Conservation (phyloP, 495 filamentous ascomycete species). For the Schizothecium vesticola region DNA sequence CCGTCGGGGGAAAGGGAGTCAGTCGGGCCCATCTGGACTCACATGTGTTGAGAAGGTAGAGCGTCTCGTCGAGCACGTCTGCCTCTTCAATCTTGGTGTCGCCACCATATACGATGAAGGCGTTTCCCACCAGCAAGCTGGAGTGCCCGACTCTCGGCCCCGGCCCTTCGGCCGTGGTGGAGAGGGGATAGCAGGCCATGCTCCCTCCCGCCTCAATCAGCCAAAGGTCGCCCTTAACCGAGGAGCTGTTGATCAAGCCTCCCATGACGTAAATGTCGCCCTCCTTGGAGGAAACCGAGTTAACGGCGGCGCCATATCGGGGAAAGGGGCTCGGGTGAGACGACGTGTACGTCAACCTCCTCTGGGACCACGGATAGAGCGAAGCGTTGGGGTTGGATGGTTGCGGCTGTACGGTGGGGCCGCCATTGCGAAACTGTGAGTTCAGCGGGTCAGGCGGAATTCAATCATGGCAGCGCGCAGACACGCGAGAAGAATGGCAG, state of each 20-base stretch:
- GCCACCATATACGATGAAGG: slow-evolving; percentile 97
- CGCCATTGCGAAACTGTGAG: slow-evolving; percentile 45
- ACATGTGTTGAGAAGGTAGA: slow-evolving; percentile 98
- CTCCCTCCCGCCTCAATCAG: slow-evolving; percentile 89
- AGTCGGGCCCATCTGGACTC: slow-evolving; percentile 35
- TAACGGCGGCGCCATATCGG: slow-evolving; percentile 94
- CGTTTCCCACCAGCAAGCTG: slow-evolving; percentile 92
- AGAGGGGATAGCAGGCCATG: slow-evolving; percentile 84
- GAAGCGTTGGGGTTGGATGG: slow-evolving; percentile 46
- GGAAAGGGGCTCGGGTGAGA: slow-evolving; percentile 86
- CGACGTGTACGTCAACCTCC: slow-evolving; percentile 76
- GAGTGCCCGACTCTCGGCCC: slow-evolving; percentile 94
- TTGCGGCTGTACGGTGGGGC: slow-evolving; percentile 16
- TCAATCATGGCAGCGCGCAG: background rate
- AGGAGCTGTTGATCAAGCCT: slow-evolving; percentile 86
- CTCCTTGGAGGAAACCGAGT: slow-evolving; percentile 87
- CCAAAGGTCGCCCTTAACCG: slow-evolving; percentile 96
- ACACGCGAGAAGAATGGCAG: slow-evolving; percentile 4
- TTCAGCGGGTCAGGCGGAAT: background rate
- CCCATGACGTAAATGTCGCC: slow-evolving; percentile 98
- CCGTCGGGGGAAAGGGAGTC: background rate
- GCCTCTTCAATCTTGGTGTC: slow-evolving; percentile 95
- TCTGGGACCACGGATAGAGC: slow-evolving; percentile 95
- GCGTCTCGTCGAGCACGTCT: slow-evolving; percentile 86
- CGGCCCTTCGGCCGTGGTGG: slow-evolving; percentile 87